These are phyloP conservation scores for Solanum pennellii DNA, from an alignment of 257 asterid species.

Conservation along the genomic window DNA sequence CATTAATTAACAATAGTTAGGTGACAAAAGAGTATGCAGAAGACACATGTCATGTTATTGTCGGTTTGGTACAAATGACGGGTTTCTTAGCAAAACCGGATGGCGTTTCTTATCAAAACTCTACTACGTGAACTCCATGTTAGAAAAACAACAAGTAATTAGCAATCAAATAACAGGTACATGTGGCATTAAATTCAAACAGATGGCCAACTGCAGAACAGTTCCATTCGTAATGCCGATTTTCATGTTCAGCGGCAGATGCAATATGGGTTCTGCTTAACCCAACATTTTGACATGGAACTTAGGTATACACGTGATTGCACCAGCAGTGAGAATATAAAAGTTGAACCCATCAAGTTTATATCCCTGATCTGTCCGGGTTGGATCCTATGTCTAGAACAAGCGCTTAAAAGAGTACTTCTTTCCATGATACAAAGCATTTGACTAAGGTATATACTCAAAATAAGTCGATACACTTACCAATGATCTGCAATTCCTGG, in stretches of 20 bases:
- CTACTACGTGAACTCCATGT: not conserved
- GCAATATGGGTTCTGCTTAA: not conserved
- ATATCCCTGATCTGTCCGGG: not conserved
- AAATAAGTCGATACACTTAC: constrained; percentile 30
- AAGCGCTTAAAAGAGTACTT: not conserved
- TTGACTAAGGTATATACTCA: not conserved
- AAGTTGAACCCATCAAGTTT: not conserved
- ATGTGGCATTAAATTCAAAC: not conserved
- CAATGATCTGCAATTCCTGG: constrained; percentile 97
- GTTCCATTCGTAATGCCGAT: not conserved
- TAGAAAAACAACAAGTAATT: not conserved
- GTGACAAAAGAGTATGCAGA: not conserved
- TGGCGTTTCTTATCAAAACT: not conserved
- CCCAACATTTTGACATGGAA: not conserved
- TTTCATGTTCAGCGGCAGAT: not conserved
- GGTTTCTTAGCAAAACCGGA: not conserved
- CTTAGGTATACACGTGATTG: not conserved
- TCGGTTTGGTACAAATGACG: not conserved
- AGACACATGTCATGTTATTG: not conserved
- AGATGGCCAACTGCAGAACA: not conserved
- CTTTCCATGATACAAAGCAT: not conserved
- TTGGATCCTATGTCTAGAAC: not conserved
- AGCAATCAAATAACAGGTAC: not conserved
- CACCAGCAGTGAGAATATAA: not conserved
- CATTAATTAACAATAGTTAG: not conserved